Conservation (phyloP, 2,329 filamentous ascomycete species). For the Microdochium trichocladiopsis region DNA sequence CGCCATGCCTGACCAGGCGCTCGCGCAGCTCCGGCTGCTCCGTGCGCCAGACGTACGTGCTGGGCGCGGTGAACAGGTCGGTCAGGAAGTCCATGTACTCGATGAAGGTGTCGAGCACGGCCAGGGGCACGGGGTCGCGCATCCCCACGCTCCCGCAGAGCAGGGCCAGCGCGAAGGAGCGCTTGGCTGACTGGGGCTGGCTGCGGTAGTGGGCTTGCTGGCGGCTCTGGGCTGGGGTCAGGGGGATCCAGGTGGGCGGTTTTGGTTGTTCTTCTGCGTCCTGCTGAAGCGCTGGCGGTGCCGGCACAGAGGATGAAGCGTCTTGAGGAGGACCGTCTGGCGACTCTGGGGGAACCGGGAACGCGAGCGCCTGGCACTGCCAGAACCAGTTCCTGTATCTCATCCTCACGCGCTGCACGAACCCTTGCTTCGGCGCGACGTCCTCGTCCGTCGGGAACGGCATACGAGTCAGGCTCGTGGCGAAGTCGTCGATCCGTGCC, state of each 20-base stretch:
- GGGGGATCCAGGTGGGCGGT: neutral
- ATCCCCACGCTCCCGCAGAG: neutral
- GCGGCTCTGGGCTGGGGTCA: neutral
- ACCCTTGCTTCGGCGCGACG: neutral
- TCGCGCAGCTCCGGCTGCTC: neutral
- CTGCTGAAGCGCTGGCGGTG: neutral
- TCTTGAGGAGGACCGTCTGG: neutral
- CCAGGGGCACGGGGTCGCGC: neutral
- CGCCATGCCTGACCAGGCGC: neutral
- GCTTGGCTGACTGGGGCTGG: neutral
- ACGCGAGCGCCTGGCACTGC: neutral
- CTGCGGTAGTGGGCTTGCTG: neutral
- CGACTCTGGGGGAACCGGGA: neutral
- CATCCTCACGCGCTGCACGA: neutral
- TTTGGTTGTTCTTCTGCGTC: neutral
- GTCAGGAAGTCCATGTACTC: neutral
- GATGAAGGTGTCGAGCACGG: neutral
- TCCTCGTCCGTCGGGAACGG: neutral
- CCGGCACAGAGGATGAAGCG: neutral
- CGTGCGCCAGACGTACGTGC: neutral
- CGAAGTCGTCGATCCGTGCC: neutral
- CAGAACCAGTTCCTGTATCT: neutral
- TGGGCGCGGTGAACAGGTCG: neutral
- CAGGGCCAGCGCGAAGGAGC: neutral
- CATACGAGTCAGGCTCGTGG: neutral